phyloP scores from a whole-genome alignment of 139 green algal genomes.

The Spirogloea muscicola region DNA sequence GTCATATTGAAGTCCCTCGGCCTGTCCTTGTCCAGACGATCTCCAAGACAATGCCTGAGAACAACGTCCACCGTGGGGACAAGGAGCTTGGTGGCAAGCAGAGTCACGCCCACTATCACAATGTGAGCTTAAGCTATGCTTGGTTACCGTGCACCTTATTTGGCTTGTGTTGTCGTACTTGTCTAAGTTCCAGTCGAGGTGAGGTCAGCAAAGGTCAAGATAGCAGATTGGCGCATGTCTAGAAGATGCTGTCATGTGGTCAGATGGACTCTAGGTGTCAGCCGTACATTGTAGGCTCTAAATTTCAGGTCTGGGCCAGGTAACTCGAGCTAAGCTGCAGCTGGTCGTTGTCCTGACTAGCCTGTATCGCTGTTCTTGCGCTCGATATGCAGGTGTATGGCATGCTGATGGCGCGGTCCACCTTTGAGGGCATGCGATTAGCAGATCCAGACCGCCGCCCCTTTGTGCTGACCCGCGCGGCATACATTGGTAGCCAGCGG shows the following conservation, averaged over 20 bases:
- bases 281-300: too few species aligned
- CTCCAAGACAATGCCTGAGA: conserved; percentile 39
- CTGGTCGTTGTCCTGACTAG: too few species aligned
- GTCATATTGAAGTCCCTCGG: too few species aligned
- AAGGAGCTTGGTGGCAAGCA: conserved; percentile 18
- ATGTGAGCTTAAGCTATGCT: conserved; percentile 22
- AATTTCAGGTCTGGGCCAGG: too few species aligned
- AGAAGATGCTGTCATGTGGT: too few species aligned
- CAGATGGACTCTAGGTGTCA: too few species aligned
- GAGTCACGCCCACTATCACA: conserved; percentile 39
- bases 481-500: conserved; percentile 33
- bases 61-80: conserved; percentile 36
- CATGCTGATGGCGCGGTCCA: conserved; percentile 42
- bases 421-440: conserved; percentile 10
- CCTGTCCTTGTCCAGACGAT: conserved; percentile 11
- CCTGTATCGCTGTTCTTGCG: too few species aligned
- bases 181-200: too few species aligned
- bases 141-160: too few species aligned
- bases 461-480: conserved; percentile 41
- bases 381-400: conserved; percentile 44
- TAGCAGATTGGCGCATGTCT: too few species aligned
- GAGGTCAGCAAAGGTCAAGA: too few species aligned
- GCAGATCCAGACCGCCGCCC: conserved; percentile 24
- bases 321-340: too few species aligned
- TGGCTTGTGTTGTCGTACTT: neutral